phyloP scores from a whole-genome alignment of 2,329 filamentous ascomycete species.

The Mycosphaerella sp. region DNA sequence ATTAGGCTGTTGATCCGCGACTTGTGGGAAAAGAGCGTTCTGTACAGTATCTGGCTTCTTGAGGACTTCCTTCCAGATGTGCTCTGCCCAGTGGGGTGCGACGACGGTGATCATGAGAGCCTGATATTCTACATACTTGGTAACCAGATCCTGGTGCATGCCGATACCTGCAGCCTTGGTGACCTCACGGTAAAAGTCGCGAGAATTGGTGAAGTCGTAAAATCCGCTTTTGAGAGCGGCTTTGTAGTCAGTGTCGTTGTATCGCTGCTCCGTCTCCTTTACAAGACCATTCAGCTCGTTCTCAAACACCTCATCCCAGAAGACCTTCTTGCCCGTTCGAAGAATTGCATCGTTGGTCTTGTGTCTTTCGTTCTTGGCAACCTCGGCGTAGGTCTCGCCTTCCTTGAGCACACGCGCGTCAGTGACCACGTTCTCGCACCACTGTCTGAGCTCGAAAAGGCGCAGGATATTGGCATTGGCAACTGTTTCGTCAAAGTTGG shows the following conservation, averaged over 20 bases:
- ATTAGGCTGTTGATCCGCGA: conserved; percentile 57
- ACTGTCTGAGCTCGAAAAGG: conserved; percentile 76
- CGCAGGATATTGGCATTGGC: conserved; percentile 87
- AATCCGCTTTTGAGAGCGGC: conserved; percentile 75
- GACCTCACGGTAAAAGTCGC: conserved; percentile 85
- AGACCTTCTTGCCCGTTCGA: conserved; percentile 66
- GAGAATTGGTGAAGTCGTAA: conserved; percentile 83
- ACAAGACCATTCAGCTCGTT: conserved; percentile 87
- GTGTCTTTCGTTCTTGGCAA: conserved; percentile 39
- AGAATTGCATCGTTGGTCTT: conserved; percentile 56
- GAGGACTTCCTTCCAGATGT: conserved; percentile 89
- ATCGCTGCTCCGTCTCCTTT: conserved; percentile 71
- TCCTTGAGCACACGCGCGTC: conserved; percentile 48
- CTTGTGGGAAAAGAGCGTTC: conserved; percentile 66
- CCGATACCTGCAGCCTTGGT: conserved; percentile 69
- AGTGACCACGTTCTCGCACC: conserved; percentile 79
- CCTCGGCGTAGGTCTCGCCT: conserved; percentile 39
- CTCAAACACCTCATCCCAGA: conserved; percentile 84
- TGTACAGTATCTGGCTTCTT: conserved; percentile 71
- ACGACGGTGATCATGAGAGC: conserved; percentile 75
- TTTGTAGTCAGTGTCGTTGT: conserved; percentile 73
- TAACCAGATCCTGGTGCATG: conserved; percentile 77
- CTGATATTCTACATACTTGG: conserved; percentile 80
- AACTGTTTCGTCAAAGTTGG: conserved; percentile 94
- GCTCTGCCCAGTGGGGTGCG: conserved; percentile 88